These are phyloP conservation scores for Stipa capillata DNA, from an alignment of 176 grass and related monocot species.

Conservation along the genomic window DNA sequence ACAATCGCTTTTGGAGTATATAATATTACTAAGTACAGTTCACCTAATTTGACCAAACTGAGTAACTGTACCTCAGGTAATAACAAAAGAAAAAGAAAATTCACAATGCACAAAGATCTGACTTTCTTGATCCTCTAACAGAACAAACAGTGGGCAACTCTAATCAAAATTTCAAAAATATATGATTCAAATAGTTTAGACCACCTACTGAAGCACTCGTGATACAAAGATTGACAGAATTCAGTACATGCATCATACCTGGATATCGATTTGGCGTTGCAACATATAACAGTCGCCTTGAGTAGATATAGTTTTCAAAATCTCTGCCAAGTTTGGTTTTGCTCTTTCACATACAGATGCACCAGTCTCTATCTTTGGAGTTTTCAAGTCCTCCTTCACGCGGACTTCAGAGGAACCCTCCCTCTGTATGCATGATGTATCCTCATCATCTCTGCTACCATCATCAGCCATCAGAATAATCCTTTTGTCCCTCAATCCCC, in stretches of 20 bases:
- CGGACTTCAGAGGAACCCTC: conserved; percentile 36
- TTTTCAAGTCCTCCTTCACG: conserved; percentile 26
- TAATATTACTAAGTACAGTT: not conserved
- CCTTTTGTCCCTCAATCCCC: conserved; percentile 48
- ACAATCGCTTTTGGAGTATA: not conserved
- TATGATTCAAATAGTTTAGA: not conserved
- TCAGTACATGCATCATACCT: too few relatives aligned
- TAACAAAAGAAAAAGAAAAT: not conserved
- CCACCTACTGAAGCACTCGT: not conserved
- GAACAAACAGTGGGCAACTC: not conserved
- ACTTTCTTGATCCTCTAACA: conserved; percentile 1
- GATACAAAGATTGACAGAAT: not conserved
- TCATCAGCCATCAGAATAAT: conserved; percentile 9
- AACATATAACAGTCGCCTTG: conserved; percentile 61
- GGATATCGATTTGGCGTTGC: conserved; percentile 59
- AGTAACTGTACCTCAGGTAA: not conserved
- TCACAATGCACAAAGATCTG: not conserved
- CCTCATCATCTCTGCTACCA: conserved; percentile 27
- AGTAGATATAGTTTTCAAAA: conserved; percentile 54
- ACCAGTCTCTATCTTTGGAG: conserved; percentile 8
- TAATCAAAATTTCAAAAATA: not conserved
- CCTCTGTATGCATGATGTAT: conserved; percentile 38
- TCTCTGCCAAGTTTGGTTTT: conserved; percentile 36
- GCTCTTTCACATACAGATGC: not conserved
- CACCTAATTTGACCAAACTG: not conserved